A percentile compares a stretch with the other conserved stretches of the same genome.
Evolutionary conservation across 73 alveolate genomes (phyloP).

Genomic region (Paramecium caudatum): DNA sequence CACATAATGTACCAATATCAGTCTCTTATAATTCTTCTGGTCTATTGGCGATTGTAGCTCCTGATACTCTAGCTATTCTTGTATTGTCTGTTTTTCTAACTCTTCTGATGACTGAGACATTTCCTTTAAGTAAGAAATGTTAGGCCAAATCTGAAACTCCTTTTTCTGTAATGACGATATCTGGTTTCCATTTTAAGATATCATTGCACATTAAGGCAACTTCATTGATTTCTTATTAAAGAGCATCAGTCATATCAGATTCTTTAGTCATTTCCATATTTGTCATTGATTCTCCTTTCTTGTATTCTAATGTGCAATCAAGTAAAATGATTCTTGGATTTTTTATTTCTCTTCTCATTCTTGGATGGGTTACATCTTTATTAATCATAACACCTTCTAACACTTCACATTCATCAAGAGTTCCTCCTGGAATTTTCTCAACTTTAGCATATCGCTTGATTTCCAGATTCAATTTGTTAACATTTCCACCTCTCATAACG

Average conservation of each 20-base stretch:
- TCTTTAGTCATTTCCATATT: conserved; percentile 99
- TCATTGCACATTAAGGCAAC: conserved; percentile 95
- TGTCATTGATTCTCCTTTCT: conserved; percentile 99
- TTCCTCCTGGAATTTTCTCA: conserved; percentile 93
- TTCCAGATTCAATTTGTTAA: conserved; percentile 86
- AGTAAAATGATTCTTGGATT: conserved; percentile 99
- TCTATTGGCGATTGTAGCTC: conserved; percentile 96
- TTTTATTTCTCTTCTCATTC: conserved; percentile 94
- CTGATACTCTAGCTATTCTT: conserved; percentile 94
- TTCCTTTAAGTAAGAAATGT: conserved; percentile 81
- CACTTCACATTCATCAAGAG: conserved; percentile 85
- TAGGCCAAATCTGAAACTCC: conserved; percentile 94
- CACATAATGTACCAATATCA: conserved; percentile 96
- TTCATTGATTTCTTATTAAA: conserved; percentile 96
- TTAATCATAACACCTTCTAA: conserved; percentile 99
- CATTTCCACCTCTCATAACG: conserved; percentile 89
- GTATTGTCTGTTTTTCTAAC: conserved; percentile 98
- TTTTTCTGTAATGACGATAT: conserved; percentile 98
- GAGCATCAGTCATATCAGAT: conserved; percentile 95
- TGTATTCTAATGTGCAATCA: conserved; percentile 99
- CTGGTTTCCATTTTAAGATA: conserved; percentile 95
- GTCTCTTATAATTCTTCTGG: conserved; percentile 96
- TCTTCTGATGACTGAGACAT: conserved; percentile 95
- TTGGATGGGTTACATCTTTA: conserved; percentile 99
- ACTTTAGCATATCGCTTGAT: conserved; percentile 92